These are phyloP conservation scores for Ogataea pini DNA, from an alignment of 805 yeast genomes.

Conservation along the genomic window DNA sequence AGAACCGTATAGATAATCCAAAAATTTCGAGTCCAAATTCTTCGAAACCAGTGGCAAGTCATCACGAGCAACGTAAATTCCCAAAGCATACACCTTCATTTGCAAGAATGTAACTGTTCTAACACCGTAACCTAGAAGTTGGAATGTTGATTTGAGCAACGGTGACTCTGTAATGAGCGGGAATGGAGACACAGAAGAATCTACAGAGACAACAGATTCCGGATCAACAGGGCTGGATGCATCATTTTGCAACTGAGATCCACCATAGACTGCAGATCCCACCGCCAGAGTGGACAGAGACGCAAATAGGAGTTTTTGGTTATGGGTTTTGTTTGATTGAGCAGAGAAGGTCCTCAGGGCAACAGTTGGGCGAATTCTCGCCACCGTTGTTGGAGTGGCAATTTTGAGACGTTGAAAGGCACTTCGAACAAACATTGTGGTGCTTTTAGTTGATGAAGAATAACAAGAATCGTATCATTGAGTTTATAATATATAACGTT, in stretches of 20 bases:
- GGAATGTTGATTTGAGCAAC: slow-evolving; percentile 37
- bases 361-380: background rate
- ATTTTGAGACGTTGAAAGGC: background rate
- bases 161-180: slow-evolving; percentile 25
- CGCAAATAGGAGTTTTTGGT: background rate
- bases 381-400: background rate
- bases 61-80: slow-evolving; percentile 68
- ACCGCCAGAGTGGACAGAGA: slow-evolving; percentile 7
- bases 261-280: background rate
- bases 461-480: no score
- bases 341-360: background rate
- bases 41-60: slow-evolving; percentile 48
- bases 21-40: slow-evolving; percentile 45
- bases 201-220: slow-evolving; percentile 24
- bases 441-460: background rate
- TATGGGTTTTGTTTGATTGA: background rate
- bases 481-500: no score
- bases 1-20: slow-evolving; percentile 35
- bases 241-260: slow-evolving; percentile 12
- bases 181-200: slow-evolving; percentile 31
- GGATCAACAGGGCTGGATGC: slow-evolving; percentile 14
- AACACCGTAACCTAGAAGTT: slow-evolving; percentile 76
- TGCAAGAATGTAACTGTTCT: slow-evolving; percentile 80
- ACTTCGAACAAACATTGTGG: background rate
- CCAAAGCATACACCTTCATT: slow-evolving; percentile 85